phyloP scores from a whole-genome alignment of 73 alveolate genomes.

The Paramecium sonneborni region DNA sequence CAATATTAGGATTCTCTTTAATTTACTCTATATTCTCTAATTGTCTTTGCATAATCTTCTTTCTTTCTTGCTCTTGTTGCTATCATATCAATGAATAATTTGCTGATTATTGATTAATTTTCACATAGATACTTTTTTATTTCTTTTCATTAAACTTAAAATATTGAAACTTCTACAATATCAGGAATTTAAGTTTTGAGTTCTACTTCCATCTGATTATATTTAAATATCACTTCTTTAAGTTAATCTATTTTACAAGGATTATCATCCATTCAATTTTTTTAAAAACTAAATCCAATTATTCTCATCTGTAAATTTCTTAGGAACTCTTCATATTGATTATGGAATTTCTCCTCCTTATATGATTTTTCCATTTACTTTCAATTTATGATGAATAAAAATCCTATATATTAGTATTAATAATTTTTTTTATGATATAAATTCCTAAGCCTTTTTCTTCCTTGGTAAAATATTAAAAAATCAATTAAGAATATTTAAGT shows the following conservation, averaged over 20 bases:
- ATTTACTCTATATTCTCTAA: constrained; percentile 93
- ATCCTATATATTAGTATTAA: no score
- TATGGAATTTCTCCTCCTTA: no score
- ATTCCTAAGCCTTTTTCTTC: no score
- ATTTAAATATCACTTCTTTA: constrained; percentile 90
- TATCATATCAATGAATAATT: constrained; percentile 92
- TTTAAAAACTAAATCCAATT: no score
- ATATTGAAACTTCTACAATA: constrained; percentile 90
- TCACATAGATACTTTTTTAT: constrained; percentile 91
- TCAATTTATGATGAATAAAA: no score
- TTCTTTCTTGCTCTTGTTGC: constrained; percentile 96
- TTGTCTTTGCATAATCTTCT: constrained; percentile 85
- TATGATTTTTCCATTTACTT: no score
- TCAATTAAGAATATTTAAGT: no score
- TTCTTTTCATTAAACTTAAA: constrained; percentile 96
- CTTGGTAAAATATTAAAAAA: no score
- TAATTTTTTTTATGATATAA: no score
- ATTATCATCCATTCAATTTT: constrained; percentile 87
- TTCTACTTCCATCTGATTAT: constrained; percentile 89
- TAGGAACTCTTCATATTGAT: no score
- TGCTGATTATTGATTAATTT: constrained; percentile 89
- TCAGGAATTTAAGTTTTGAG: constrained; percentile 92
- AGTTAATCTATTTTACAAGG: constrained; percentile 90
- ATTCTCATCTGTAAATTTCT: no score
- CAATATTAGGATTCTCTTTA: constrained; percentile 93